Conservation (phyloP, 306 rosid genomes). For the Notholithocarpus densiflorus region DNA sequence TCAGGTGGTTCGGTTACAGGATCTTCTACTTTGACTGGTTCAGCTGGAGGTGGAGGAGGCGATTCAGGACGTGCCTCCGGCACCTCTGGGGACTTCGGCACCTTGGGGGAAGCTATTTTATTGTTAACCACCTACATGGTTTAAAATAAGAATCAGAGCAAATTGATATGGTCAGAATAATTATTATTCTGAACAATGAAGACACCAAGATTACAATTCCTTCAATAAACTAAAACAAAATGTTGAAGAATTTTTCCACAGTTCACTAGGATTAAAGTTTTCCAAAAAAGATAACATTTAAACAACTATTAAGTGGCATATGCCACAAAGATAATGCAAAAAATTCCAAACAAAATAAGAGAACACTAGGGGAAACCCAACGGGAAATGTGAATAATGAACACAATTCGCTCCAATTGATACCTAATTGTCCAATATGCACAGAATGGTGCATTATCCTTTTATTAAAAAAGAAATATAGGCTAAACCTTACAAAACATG, state of each 20-base stretch:
- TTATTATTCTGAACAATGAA: slow-evolving; percentile 10
- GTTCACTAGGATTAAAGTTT: not conserved
- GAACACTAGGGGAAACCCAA: not conserved
- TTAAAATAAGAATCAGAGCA: slow-evolving; percentile 18
- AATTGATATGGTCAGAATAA: slow-evolving; percentile 5
- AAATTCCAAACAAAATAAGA: slow-evolving; percentile 9
- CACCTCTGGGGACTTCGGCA: slow-evolving; percentile 52
- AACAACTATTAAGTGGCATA: not conserved
- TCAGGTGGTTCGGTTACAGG: slow-evolving; percentile 77
- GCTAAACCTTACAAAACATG: not conserved
- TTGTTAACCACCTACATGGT: slow-evolving; percentile 49
- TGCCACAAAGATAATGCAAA: not conserved
- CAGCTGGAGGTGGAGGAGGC: slow-evolving; percentile 57
- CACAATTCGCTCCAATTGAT: not conserved
- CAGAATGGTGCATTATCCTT: not conserved
- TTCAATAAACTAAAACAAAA: not conserved
- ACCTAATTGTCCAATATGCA: not conserved
- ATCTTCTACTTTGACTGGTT: slow-evolving; percentile 80
- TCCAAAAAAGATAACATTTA: not conserved
- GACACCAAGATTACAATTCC: not conserved
- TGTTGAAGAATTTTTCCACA: not conserved
- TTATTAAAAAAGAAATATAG: not conserved
- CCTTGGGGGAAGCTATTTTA: slow-evolving; percentile 68
- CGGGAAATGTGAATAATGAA: not conserved
- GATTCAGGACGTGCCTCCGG: slow-evolving; percentile 47